Evolutionary conservation across 2,329 filamentous ascomycete species (phyloP).

Genomic region (Westerdykella ornata): DNA sequence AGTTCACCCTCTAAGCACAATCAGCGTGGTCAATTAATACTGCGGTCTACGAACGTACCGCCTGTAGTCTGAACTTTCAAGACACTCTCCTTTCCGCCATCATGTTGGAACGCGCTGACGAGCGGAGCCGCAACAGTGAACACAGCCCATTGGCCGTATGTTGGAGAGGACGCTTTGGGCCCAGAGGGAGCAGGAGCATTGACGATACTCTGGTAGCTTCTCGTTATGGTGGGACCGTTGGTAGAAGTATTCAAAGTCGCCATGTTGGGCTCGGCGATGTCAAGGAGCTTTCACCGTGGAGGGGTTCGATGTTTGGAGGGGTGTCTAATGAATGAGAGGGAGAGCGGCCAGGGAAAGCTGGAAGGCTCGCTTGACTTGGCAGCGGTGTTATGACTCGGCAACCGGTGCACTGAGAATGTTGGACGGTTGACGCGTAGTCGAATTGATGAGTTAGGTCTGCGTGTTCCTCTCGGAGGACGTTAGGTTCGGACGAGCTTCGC

Average conservation of each 20-base stretch:
- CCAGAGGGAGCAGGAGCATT: constrained; percentile 54
- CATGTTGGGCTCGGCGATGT: constrained; percentile 55
- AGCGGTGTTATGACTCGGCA: too few species aligned
- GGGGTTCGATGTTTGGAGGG: too few species aligned
- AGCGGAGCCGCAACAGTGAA: constrained; percentile 91
- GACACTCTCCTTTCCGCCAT: constrained; percentile 84
- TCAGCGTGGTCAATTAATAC: constrained; percentile 17
- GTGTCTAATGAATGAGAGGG: too few species aligned
- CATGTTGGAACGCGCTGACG: constrained; percentile 82
- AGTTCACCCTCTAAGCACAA: constrained; percentile 71
- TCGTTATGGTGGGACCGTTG: constrained; percentile 49
- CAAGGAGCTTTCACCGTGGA: too few species aligned
- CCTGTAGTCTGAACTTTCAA: constrained; percentile 90
- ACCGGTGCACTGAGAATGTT: too few species aligned
- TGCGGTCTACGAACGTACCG: constrained; percentile 51
- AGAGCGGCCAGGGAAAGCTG: too few species aligned
- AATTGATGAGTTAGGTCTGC: too few species aligned
- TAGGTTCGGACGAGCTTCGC: neutral
- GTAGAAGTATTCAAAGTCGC: constrained; percentile 53
- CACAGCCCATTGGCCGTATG: constrained; percentile 86
- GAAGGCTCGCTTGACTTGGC: too few species aligned
- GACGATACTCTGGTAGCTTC: constrained; percentile 59
- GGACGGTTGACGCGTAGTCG: too few species aligned
- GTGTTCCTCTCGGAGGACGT: neutral
- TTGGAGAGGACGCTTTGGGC: constrained; percentile 60